Evolutionary conservation across 164 flowering plant species (phyloP).

Genomic region (Macadamia tetraphylla): DNA sequence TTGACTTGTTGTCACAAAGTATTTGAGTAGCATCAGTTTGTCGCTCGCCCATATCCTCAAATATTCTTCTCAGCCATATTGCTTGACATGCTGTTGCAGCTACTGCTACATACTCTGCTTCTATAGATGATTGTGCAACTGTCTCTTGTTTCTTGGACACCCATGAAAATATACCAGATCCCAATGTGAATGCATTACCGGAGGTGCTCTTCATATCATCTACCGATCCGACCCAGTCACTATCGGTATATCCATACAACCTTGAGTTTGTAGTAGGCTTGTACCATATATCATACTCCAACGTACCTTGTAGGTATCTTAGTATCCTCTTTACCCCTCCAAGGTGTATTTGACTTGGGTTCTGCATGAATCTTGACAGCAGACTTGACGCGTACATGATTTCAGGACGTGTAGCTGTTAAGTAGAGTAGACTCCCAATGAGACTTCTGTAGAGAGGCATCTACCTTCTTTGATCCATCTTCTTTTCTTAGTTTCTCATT

Average conservation of each 20-base stretch:
- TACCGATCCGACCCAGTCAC: constrained; percentile 15
- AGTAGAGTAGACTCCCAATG: too few relatives aligned
- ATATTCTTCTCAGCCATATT: background rate
- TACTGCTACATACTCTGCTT: constrained; percentile 18
- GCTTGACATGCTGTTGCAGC: constrained; percentile 8
- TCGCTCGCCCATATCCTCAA: background rate
- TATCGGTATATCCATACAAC: constrained; percentile 9
- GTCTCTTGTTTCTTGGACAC: background rate
- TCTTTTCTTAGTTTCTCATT: too few relatives aligned
- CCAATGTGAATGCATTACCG: background rate
- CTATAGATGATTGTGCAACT: constrained; percentile 5
- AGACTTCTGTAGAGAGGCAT: too few relatives aligned
- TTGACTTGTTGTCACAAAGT: constrained; percentile 7
- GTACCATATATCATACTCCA: background rate
- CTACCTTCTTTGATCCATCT: too few relatives aligned
- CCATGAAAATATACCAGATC: constrained; percentile 8
- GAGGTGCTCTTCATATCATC: constrained; percentile 14
- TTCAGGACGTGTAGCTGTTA: background rate
- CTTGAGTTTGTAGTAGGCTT: background rate
- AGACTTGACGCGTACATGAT: too few relatives aligned
- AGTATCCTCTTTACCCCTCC: background rate
- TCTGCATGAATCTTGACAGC: too few relatives aligned
- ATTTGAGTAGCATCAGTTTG: background rate
- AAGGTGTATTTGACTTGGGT: background rate
- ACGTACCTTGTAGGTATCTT: background rate